Evolutionary conservation across 2,329 filamentous ascomycete species (phyloP), one percentile per base, ranked within the genome.

Genomic region (Fonsecaea erecta): DNA sequence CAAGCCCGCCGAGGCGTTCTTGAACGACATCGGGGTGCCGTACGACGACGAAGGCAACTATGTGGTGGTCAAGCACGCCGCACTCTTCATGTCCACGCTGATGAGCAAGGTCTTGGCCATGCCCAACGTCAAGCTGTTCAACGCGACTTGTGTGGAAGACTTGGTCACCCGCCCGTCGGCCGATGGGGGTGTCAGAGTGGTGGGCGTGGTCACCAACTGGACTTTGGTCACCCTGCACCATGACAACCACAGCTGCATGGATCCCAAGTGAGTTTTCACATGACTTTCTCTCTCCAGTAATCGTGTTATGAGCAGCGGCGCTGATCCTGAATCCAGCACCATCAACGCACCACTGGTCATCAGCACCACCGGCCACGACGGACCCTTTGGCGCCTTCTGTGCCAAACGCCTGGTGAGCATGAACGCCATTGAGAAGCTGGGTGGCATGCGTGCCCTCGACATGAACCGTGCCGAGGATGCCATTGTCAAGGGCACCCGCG

Each of bases 51-150:
- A 96, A 74, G 91, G 90, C 62, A 86, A 90, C 80, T 95, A 90
- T 72, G 92, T 97, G 14, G 92, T 97, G 1, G 93, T 97, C 77
- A 96, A 95, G 86, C 93, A 97, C 79, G 93, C 93, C 35, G 91
- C 93, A 0, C 85, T 97, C 67, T 97, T 97, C 83, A 97, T 93
- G 34, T 92, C 89, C 66, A 97, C 93, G 28, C 83, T 97, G 65
- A 82, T 97, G 73, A 90, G 89, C 75, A 90, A 90, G 79, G 93
- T 97, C 9, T 83, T 97, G 58, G 80, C 85, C 65, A 91, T 96
- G 82, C 90, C 91, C 69, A 97, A 97, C 79, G 86, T 97, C 75
- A 97, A 97, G 86, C 88, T 97, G 68, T 97, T 97, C 87, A 97
- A 97, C 77, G 93, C 93, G 40, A 97, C 93, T 37, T 85, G 90